Evolutionary conservation across 768 basidiomycete species (phyloP).

Genomic region (Cyclocybe aegerita): DNA sequence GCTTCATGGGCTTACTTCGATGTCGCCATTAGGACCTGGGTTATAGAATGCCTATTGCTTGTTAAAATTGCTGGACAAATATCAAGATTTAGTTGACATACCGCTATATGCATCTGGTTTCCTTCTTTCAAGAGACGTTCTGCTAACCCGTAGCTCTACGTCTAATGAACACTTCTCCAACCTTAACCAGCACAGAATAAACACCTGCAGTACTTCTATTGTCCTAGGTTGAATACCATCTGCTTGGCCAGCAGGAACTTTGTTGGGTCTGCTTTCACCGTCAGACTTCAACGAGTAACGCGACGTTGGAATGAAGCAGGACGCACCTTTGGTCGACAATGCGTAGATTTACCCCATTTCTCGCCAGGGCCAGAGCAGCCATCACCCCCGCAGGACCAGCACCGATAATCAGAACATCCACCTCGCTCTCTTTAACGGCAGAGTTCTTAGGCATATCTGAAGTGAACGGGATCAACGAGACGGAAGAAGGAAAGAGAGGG

Average conservation of each 20-base stretch:
- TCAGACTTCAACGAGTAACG: neutral
- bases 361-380: conserved; percentile 63
- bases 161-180: neutral
- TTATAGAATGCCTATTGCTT: conserved; percentile 71
- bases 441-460: conserved; percentile 2
- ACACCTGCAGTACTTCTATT: conserved; percentile 54
- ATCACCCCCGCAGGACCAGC: conserved; percentile 66
- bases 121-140: conserved; percentile 63
- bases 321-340: conserved; percentile 61
- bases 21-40: conserved; percentile 56
- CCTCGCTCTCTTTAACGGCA: conserved; percentile 19
- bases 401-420: conserved; percentile 63
- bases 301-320: neutral
- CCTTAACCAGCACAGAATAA: neutral
- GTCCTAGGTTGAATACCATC: conserved; percentile 61
- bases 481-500: neutral
- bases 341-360: conserved; percentile 55
- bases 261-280: conserved; percentile 36
- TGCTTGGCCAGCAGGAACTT: conserved; percentile 54
- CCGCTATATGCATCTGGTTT: conserved; percentile 69
- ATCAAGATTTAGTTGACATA: conserved; percentile 30
- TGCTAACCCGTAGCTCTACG: conserved; percentile 75
- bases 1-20: conserved; percentile 44
- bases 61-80: neutral
- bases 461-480: too few species aligned